These are phyloP conservation scores for Lycium ferocissimum DNA, from an alignment of 257 asterid genomes.

Conservation along the genomic window DNA sequence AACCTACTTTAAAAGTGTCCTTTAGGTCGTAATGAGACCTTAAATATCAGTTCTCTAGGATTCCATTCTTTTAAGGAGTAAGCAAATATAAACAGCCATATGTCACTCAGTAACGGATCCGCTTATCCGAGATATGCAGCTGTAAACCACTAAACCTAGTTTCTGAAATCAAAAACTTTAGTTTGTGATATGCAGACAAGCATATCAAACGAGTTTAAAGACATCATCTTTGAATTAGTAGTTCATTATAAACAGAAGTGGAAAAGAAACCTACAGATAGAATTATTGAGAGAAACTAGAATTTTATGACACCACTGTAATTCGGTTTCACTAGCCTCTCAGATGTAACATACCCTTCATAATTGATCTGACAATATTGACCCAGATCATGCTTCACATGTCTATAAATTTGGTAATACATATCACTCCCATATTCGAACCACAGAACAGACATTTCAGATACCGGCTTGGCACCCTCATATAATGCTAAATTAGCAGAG, in stretches of 20 bases:
- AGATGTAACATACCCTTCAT: not conserved
- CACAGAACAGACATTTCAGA: not conserved
- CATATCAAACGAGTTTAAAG: not conserved
- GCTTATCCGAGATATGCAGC: not conserved
- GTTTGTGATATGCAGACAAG: not conserved
- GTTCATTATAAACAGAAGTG: not conserved
- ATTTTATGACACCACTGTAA: not conserved
- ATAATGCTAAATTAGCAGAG: not conserved
- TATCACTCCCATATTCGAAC: not conserved
- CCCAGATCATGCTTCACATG: too few species aligned
- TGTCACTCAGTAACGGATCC: not conserved
- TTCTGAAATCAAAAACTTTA: not conserved
- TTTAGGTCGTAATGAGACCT: not conserved
- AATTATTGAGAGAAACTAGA: constrained; percentile 10
- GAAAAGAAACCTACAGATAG: not conserved
- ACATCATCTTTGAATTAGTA: not conserved
- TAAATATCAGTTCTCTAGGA: not conserved
- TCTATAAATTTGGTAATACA: too few species aligned
- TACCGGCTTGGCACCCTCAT: not conserved
- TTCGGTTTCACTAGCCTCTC: not conserved
- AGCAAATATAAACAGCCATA: not conserved
- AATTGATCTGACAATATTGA: not conserved
- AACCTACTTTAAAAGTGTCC: not conserved
- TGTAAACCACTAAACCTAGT: not conserved
- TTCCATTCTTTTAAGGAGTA: not conserved